phyloP scores from a whole-genome alignment of 2,329 filamentous ascomycete species.

The Aspergillus japonicus region DNA sequence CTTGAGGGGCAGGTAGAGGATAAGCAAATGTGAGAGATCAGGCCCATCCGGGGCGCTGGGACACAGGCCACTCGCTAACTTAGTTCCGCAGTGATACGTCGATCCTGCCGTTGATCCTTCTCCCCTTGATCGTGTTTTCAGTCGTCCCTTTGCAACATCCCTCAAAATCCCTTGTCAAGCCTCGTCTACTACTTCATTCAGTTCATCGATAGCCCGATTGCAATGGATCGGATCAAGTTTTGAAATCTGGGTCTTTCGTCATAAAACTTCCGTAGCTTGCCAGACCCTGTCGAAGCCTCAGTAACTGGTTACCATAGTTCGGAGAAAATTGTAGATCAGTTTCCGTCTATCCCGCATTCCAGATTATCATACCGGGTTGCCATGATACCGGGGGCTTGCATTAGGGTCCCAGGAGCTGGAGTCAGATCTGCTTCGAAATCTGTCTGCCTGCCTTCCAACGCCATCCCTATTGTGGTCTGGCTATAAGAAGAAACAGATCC shows the following conservation, averaged over 20 bases:
- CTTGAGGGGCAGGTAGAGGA: not conserved
- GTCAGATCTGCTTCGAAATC: not conserved
- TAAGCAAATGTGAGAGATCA: slow-evolving; percentile 6
- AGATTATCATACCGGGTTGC: slow-evolving; percentile 20
- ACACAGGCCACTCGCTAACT: not conserved
- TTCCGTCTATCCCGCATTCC: slow-evolving; percentile 19
- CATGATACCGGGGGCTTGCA: slow-evolving; percentile 11
- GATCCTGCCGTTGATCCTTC: not conserved
- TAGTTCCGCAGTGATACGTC: not conserved
- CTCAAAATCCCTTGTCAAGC: not conserved
- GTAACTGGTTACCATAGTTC: not conserved
- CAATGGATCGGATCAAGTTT: not conserved
- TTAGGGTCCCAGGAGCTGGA: not conserved
- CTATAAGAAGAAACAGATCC: not conserved
- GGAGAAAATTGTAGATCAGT: not conserved
- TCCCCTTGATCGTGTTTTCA: not conserved
- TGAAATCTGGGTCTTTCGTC: not conserved
- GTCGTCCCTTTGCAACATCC: not conserved
- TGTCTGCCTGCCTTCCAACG: not conserved
- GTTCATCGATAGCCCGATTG: not conserved
- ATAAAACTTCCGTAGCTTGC: not conserved
- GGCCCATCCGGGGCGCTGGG: slow-evolving; percentile 3
- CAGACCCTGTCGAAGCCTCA: not conserved
- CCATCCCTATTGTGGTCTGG: not conserved
- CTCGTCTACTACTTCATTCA: not conserved